Conservation (phyloP, 805 yeast genomes). For the Teunomyces gatunensis region DNA sequence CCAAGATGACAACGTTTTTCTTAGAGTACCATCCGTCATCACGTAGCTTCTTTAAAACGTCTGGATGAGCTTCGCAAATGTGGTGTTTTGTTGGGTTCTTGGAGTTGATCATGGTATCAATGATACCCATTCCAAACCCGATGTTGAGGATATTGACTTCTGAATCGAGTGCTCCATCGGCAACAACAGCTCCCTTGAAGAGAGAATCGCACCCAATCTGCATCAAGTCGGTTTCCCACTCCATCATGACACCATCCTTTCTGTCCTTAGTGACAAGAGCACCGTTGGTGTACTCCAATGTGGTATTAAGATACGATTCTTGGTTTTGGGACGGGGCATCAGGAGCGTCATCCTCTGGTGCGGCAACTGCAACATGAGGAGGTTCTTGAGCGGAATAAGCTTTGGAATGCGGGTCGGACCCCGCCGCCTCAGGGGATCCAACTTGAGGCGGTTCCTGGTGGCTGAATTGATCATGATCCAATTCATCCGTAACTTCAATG, state of each 20-base stretch:
- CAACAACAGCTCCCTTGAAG: conserved; percentile 42
- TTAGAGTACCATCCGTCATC: conserved; percentile 82
- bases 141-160: conserved; percentile 66
- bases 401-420: background rate
- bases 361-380: background rate
- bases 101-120: conserved; percentile 64
- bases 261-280: conserved; percentile 71
- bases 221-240: conserved; percentile 89
- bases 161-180: conserved; percentile 33
- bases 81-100: conserved; percentile 67
- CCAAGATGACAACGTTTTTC: conserved; percentile 66
- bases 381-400: conserved; percentile 5
- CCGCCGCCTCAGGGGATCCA: background rate
- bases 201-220: conserved; percentile 71
- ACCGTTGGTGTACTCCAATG: conserved; percentile 63
- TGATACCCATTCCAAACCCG: conserved; percentile 97
- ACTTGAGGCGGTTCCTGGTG: background rate
- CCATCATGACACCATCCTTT: conserved; percentile 95
- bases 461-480: conserved; percentile 24
- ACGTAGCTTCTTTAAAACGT: conserved; percentile 66
- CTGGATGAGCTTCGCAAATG: conserved; percentile 94
- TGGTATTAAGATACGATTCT: conserved; percentile 58
- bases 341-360: conserved; percentile 10
- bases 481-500: conserved; percentile 37
- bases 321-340: conserved; percentile 64